Percentiles rank a stretch among this genome's conserved stretches.
Evolutionary conservation across 352 stramenopile genomes (phyloP).

Genomic region (Phytophthora palmivora): DNA sequence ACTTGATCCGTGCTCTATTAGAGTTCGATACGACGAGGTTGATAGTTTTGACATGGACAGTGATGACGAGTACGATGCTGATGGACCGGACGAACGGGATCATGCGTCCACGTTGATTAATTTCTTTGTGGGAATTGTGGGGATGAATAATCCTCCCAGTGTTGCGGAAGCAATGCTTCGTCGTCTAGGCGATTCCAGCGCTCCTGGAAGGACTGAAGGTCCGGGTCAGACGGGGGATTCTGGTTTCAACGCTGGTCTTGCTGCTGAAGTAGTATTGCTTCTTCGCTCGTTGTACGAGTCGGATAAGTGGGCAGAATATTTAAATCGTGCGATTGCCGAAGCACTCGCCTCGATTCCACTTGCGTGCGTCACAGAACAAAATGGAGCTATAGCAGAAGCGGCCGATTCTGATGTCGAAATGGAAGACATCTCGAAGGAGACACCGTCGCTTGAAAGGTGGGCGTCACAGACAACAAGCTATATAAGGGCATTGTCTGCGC

Average conservation of each 20-base stretch:
- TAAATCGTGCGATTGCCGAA: constrained; percentile 69
- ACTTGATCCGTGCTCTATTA: constrained; percentile 69
- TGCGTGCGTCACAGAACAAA: constrained; percentile 49
- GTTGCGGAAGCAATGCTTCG: constrained; percentile 66
- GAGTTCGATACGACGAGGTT: constrained; percentile 68
- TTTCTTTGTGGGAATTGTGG: constrained; percentile 84
- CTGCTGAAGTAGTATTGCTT: constrained; percentile 81
- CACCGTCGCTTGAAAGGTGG: constrained; percentile 64
- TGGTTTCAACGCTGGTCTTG: constrained; percentile 53
- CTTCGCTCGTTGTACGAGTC: constrained; percentile 85
- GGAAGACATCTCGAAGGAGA: constrained; percentile 77
- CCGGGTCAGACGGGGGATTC: constrained; percentile 15
- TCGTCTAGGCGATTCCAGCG: constrained; percentile 21
- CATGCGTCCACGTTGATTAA: constrained; percentile 74
- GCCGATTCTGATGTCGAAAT: constrained; percentile 84
- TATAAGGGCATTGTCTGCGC: constrained; percentile 71
- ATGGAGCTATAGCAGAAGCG: constrained; percentile 14
- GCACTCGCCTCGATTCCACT: constrained; percentile 60
- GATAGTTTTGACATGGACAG: constrained; percentile 85
- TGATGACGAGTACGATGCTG: constrained; percentile 80
- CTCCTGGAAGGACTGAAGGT: constrained; percentile 2
- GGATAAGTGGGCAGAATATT: constrained; percentile 68
- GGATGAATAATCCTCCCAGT: constrained; percentile 72
- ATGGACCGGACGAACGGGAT: constrained; percentile 53
- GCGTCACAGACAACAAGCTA: constrained; percentile 56